These are phyloP conservation scores for Neurospora sp. DNA, from an alignment of 495 filamentous ascomycete species.

Conservation along the genomic window DNA sequence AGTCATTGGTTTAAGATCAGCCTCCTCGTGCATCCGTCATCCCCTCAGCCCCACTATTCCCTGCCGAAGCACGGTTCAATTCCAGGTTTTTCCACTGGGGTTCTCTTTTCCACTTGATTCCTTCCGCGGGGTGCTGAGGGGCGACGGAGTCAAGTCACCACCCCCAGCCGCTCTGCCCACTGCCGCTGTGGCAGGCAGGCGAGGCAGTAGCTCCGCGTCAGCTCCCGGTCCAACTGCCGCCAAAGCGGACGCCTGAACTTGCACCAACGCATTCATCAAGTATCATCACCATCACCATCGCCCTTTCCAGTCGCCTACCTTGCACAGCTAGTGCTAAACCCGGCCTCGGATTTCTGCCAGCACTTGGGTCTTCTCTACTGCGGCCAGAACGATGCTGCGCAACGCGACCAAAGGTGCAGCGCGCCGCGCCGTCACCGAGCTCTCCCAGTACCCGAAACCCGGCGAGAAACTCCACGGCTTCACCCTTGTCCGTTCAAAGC, in stretches of 20 bases:
- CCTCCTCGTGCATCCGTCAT: background rate
- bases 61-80: background rate
- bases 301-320: background rate
- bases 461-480: slow-evolving; percentile 90
- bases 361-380: background rate
- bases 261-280: background rate
- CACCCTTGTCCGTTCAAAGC: slow-evolving; percentile 74
- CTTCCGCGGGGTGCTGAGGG: background rate
- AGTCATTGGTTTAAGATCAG: background rate
- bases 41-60: background rate
- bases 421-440: slow-evolving; percentile 60
- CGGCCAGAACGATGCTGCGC: slow-evolving; percentile 34
- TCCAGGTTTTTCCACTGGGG: background rate
- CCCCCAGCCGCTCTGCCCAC: background rate
- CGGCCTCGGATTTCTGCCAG: background rate
- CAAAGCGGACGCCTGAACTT: background rate
- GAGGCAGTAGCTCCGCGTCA: background rate
- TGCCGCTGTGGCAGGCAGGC: background rate
- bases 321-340: background rate
- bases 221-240: background rate
- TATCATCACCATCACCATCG: background rate
- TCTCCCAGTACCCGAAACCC: slow-evolving; percentile 59
- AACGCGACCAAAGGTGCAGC: slow-evolving; percentile 36
- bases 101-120: background rate
- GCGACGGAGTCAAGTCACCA: background rate